A percentile compares a stretch with the other conserved stretches of the same genome.
Evolutionary conservation across 1,284 basidiomycete species (phyloP).

Genomic region (Trichosporon asahii): DNA sequence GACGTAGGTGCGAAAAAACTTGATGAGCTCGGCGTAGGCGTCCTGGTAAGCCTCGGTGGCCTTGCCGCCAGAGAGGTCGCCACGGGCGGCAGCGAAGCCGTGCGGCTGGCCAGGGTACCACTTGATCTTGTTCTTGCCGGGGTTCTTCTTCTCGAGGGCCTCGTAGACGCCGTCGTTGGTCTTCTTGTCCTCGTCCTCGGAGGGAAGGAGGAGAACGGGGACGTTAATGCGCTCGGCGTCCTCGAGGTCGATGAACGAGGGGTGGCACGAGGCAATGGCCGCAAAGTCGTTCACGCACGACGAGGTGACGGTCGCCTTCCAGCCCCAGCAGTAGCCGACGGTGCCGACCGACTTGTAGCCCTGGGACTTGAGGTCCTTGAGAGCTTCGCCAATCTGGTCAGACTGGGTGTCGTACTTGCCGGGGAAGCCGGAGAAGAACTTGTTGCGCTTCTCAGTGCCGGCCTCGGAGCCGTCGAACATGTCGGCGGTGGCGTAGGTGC

Average conservation of each 20-base stretch:
- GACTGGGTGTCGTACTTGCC: conserved; percentile 37
- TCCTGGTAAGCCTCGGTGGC: conserved; percentile 29
- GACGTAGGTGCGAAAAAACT: conserved; percentile 31
- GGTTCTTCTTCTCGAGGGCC: conserved; percentile 43
- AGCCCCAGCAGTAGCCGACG: conserved; percentile 53
- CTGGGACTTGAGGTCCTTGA: conserved; percentile 40
- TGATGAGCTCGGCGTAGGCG: conserved; percentile 30
- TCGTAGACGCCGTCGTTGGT: conserved; percentile 42
- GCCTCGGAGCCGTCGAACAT: conserved; percentile 36
- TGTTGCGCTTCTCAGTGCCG: conserved; percentile 31
- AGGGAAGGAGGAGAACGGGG: conserved; percentile 51
- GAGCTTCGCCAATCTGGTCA: conserved; percentile 38
- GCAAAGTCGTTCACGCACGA: conserved; percentile 30
- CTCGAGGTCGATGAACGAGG: conserved; percentile 48
- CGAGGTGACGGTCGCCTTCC: conserved; percentile 35
- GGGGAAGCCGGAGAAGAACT: conserved; percentile 44
- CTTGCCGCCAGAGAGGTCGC: conserved; percentile 34
- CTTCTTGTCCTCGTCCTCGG: conserved; percentile 50
- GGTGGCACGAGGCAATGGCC: conserved; percentile 43
- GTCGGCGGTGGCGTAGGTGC: conserved; percentile 45
- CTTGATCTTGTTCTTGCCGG: conserved; percentile 50
- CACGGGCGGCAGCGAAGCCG: conserved; percentile 53
- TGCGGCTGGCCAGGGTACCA: conserved; percentile 47
- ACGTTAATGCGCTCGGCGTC: conserved; percentile 50
- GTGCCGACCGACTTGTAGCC: conserved; percentile 46